Conservation (phyloP, 495 filamentous ascomycete species). For the Talaromyces wortmannii region DNA sequence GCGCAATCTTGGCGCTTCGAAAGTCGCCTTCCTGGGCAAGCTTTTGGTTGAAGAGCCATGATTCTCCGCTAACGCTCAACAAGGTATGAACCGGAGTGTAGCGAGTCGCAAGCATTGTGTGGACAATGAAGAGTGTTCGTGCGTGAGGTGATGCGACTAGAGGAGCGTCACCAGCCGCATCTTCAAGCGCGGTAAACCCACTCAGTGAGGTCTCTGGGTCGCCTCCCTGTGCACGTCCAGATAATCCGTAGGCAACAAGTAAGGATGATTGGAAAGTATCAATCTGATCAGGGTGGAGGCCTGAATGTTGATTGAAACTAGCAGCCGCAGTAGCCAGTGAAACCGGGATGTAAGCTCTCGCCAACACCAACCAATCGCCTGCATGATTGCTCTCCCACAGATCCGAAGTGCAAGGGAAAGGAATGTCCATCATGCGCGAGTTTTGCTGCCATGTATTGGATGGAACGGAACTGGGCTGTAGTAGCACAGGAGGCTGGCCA, state of each 20-base stretch:
- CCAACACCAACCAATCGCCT: slow-evolving; percentile 7
- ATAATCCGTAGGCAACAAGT: slow-evolving; percentile 5
- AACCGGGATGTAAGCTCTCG: background rate
- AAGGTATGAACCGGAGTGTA: slow-evolving; percentile 10
- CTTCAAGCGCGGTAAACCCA: background rate
- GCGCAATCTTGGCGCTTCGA: slow-evolving; percentile 4
- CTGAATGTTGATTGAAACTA: background rate
- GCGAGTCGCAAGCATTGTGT: slow-evolving; percentile 6
- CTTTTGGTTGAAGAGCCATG: slow-evolving; percentile 17
- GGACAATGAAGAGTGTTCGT: slow-evolving; percentile 6
- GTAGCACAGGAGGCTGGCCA: slow-evolving; percentile 6
- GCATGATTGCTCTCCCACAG: slow-evolving; percentile 9
- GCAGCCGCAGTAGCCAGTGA: slow-evolving; percentile 2
- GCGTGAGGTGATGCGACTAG: background rate
- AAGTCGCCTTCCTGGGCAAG: slow-evolving; percentile 9
- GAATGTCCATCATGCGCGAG: slow-evolving; percentile 5
- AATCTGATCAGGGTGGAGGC: background rate
- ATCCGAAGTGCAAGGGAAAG: slow-evolving; percentile 10
- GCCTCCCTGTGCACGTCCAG: background rate
- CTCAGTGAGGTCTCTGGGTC: background rate
- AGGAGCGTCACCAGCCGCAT: background rate
- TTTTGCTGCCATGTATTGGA: background rate
- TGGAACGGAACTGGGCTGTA: slow-evolving; percentile 2
- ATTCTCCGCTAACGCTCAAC: slow-evolving; percentile 11
- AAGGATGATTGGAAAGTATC: slow-evolving; percentile 9